Base-by-base conservation (phyloP, 306 rosid genomes). In the Hippophae gyantsensis region DNA sequence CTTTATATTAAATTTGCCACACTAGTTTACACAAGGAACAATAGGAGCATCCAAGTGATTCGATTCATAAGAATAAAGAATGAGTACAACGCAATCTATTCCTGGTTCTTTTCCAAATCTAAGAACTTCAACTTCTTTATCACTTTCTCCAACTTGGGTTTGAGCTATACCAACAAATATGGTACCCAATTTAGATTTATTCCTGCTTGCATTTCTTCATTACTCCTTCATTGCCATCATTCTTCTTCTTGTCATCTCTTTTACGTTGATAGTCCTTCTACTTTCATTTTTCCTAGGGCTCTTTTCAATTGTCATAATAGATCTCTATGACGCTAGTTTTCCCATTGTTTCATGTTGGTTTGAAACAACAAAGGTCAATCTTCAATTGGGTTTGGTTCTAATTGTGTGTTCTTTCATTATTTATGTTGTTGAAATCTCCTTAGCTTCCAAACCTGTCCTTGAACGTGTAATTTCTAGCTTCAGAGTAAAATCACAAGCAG, bases 171-270 rank as follows among this genome's bases (percentile, higher is more conserved):
- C 38, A 32, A 32, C 38, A 32, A 32, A 32, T 1, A 32, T 74
- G 83, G 50, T 67, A 12, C 68, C 73, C 8, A 78, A 63, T 69
- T 48, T 72, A 23, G 77, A 78, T 43, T 75, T 75, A n/a, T 3
- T 78, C 45, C 60, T 70, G 3, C 58, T 82, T 42, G 69, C 77
- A 0, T 38, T 65, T 42, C 71, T 81, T 54, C 68, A 32, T 32
- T 2, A 0, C 38, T 32, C 38, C 38, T 32, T 32, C 5, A 32
- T 32, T 4, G 69, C 72, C 44, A 53, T 43, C 61, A n/a, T 63
- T 56, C 75, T 82, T 49, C 66, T 72, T 44, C 8, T 69, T 6
- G 13, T 67, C 18, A 43, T 64, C 61, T 72, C 64, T 6, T 1
- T 56, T 42, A 5, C 65, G 41, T 61, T 67, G 18, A 44, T 67